Conservation (phyloP, 2,329 filamentous ascomycete genomes). For the Trichothecium sympodiale region DNA sequence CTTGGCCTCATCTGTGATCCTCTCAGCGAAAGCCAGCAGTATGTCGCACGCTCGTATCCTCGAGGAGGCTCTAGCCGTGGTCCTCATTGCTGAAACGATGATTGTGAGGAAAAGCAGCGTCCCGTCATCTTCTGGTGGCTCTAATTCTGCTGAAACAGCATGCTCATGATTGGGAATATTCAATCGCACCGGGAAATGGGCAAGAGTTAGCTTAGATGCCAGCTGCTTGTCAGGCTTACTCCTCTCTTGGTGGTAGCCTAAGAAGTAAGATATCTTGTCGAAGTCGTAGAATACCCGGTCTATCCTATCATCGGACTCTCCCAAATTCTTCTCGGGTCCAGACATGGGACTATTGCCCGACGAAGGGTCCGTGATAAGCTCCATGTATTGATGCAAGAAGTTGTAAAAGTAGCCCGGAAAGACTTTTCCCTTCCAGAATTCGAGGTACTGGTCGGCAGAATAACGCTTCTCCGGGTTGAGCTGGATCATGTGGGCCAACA, state of each 20-base stretch:
- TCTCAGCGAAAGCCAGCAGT: conserved; percentile 80
- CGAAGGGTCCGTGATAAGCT: conserved; percentile 81
- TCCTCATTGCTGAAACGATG: conserved; percentile 78
- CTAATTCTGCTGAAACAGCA: conserved; percentile 47
- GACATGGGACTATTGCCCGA: conserved; percentile 65
- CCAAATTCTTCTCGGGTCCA: conserved; percentile 56
- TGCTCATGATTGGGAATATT: conserved; percentile 81
- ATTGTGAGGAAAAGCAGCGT: conserved; percentile 86
- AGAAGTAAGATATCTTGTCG: conserved; percentile 92
- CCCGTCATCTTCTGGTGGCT: conserved; percentile 67
- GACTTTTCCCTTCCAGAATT: conserved; percentile 83
- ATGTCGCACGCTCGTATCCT: conserved; percentile 84
- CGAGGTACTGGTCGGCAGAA: conserved; percentile 85
- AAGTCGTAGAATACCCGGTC: conserved; percentile 90
- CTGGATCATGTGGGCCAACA: conserved; percentile 94
- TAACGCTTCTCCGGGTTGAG: conserved; percentile 85
- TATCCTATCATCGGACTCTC: conserved; percentile 87
- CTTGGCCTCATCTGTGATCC: conserved; percentile 89
- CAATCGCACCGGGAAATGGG: conserved; percentile 69
- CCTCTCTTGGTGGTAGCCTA: conserved; percentile 57
- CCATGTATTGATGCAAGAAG: conserved; percentile 97
- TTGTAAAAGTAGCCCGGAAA: conserved; percentile 97
- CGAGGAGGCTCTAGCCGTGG: conserved; percentile 79
- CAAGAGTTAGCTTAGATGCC: conserved; percentile 36
- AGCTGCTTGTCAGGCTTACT: conserved; percentile 3